Base-by-base conservation (phyloP, 1,284 basidiomycete genomes). In the Cutaneotrichosporon daszewskae region DNA sequence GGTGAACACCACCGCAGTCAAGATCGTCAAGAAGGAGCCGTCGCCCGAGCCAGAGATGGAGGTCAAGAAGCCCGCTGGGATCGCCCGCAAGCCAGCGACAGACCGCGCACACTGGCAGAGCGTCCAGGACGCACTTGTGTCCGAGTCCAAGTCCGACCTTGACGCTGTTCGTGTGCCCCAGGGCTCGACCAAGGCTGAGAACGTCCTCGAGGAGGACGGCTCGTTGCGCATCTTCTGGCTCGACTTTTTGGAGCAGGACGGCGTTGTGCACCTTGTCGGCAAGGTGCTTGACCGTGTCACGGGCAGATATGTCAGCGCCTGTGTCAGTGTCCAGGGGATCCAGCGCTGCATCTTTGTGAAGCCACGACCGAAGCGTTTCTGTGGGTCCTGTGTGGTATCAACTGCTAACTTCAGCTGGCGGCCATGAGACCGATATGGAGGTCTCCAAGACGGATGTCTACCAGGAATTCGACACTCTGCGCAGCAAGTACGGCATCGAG, bases 311-410 rank as follows among this genome's bases (percentile, higher is more conserved):
- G 75, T 88, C n/a, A 92, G 88, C 18, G 87, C 86, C 54, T 92
- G 88, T 57, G 76, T 98, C 29, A 84, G 84, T 2, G 79, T 99
- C 39, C 82, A 87, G 50, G 84, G 83, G 43, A 78, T 98, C 17
- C 78, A 96, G 71, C 81, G 94, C 20, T 96, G 95, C 66, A 72
- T 98, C n/a, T 97, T 87, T 60, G 79, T 95, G n/a, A 77, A 94
- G 42, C 90, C 92, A 0, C 79, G 90, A 9, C 73, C 79, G 28
- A 78, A 77, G 40, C 77, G 79, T 17, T 75, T 83, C 16, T 80
- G 85, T 72, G 69, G 77, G 67, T 68, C 9, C 13, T 29, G 1
- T 14, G 25, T 14, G 22, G 16, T 34, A 18, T 17, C 31, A 14
- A 23, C 26, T 7, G 25, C 40, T 49, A 31, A 45, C 32, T 77